phyloP scores from a whole-genome alignment of 2,329 filamentous ascomycete genomes.

The Mollisia scopiformis region DNA sequence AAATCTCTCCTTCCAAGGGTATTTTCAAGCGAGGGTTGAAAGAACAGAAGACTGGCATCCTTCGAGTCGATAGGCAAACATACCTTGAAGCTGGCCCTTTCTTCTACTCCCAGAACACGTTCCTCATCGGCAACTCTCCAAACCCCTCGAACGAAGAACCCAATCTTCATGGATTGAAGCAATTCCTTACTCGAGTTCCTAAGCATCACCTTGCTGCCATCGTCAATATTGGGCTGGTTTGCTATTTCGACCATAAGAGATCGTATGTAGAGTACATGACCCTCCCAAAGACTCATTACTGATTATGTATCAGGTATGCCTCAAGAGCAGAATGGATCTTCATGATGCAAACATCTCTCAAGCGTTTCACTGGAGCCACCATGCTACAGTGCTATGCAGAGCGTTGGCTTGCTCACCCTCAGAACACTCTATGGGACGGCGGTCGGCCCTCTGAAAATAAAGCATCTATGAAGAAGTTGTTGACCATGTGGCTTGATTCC shows the following conservation, averaged over 20 bases:
- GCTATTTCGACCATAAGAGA: neutral
- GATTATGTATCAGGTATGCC: neutral
- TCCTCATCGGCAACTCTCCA: neutral
- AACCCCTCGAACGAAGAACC: neutral
- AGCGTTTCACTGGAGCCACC: neutral
- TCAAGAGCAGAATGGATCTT: neutral
- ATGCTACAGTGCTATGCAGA: neutral
- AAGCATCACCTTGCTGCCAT: neutral
- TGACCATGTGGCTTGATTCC: neutral
- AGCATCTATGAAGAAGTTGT: neutral
- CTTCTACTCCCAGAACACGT: neutral
- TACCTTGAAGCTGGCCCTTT: neutral
- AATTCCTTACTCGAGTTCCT: neutral
- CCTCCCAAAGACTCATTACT: neutral
- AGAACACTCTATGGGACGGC: too few species aligned
- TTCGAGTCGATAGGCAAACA: neutral
- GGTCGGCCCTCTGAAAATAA: neutral
- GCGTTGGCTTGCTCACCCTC: neutral
- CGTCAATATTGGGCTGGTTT: neutral
- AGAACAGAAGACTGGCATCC: neutral
- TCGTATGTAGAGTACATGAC: neutral
- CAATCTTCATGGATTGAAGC: neutral
- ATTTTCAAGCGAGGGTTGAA: neutral
- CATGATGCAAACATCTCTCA: neutral
- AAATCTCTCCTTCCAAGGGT: neutral